Conservation (phyloP, 140 eudicot species). For the Flaveria floridana region DNA sequence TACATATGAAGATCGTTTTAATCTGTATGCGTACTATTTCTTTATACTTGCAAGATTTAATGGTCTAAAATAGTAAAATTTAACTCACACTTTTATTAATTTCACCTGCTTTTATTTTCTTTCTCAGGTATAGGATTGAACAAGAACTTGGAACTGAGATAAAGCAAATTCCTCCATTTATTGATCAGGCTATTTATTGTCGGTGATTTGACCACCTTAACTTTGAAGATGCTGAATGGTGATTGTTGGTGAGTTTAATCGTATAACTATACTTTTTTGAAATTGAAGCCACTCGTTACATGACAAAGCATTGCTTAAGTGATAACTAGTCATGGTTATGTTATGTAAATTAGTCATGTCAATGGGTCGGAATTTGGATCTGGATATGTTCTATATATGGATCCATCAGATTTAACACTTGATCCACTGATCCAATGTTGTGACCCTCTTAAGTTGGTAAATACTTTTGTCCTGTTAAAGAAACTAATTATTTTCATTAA, state of each 20-base stretch:
- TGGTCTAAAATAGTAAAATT: not conserved
- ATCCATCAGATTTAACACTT: not conserved
- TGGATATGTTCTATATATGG: not conserved
- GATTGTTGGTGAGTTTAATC: conserved; percentile 31
- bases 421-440: not conserved
- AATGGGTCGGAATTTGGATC: not conserved
- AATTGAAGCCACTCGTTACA: conserved; percentile 7
- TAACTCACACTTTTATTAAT: not conserved
- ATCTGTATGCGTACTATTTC: conserved; percentile 51
- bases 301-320: not conserved
- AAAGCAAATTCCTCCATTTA: conserved; percentile 85
- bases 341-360: conserved; percentile 10
- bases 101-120: not conserved
- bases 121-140: conserved; percentile 80
- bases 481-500: not conserved
- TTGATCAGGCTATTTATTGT: conserved; percentile 87
- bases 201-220: conserved; percentile 37
- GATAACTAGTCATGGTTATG: not conserved
- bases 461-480: not conserved
- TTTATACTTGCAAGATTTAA: conserved; percentile 1
- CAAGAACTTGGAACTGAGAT: conserved; percentile 94
- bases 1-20: conserved; percentile 92
- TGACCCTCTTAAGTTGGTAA: conserved; percentile 3
- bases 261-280: not conserved
- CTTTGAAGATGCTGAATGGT: conserved; percentile 18